phyloP scores from a whole-genome alignment of 805 yeast genomes.

The Hanseniaspora mollemarum region DNA sequence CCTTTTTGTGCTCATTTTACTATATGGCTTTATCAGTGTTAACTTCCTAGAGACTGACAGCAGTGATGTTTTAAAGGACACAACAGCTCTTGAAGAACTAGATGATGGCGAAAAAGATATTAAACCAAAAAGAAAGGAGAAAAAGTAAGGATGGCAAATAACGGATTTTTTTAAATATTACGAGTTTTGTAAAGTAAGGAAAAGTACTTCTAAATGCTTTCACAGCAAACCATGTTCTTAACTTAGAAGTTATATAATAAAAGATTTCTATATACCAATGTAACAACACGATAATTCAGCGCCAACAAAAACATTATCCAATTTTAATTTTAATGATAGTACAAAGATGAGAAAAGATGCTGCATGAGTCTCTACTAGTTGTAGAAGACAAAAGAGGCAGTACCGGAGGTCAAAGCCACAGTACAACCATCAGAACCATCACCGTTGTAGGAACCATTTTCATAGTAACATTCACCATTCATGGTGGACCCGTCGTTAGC shows the following conservation, averaged over 20 bases:
- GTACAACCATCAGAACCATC: conserved; percentile 82
- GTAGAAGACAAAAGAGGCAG: conserved; percentile 73
- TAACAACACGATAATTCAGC: background rate
- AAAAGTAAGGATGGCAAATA: no score
- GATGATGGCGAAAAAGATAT: background rate
- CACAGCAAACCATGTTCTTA: background rate
- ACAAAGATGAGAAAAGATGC: no score
- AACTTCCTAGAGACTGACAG: conserved; percentile 2
- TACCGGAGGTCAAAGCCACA: conserved; percentile 74
- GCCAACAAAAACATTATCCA: background rate
- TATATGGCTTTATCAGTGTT: conserved; percentile 5
- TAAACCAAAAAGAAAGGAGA: background rate
- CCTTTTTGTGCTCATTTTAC: background rate
- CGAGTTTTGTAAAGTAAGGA: no score
- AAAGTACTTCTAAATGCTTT: no score
- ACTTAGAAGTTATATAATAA: no score
- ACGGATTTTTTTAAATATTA: no score
- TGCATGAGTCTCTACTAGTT: background rate
- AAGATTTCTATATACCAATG: no score
- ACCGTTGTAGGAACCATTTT: conserved; percentile 56
- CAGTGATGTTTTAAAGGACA: background rate
- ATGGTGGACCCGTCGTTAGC: conserved; percentile 52
- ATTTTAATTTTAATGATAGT: no score
- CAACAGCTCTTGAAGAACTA: background rate
- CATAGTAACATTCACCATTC: conserved; percentile 69